Evolutionary conservation across 225 moss, liverwort and hornwort species (phyloP), one percentile per base, ranked within the genome.

Genomic region (Thuidium tamariscinum): DNA sequence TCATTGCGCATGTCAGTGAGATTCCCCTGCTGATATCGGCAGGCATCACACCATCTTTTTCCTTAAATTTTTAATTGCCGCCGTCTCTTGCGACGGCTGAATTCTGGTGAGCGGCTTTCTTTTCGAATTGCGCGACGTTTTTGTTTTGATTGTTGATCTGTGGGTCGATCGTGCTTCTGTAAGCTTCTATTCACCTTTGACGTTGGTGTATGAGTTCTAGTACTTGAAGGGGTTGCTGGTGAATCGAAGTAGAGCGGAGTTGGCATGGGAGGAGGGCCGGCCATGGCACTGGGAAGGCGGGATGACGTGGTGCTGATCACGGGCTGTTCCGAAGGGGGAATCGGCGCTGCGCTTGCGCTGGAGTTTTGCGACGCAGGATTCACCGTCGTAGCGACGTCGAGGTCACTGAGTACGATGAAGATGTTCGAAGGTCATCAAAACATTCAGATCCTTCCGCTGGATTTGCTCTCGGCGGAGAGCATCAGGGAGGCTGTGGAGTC

Each of bases 301-400:
- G 85, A 94, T 3, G 92, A 92, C 56, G 95, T 97, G 57, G 97
- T 97, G 74, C 63, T 97, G 19, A 94, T 97, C 42, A 97, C 96
- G 21, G 97, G 97, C 49, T 97, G 97, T 70, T 93, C 94, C 1
- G 94, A 94, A 52, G 93, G 94, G 16, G 96, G 97, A 19, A 95
- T 97, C 29, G 97, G 97, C 79, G 90, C 94, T 64, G 90, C 93
- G 16, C 78, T 97, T 81, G 95, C 95, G 3, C 13, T 90, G 36
- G 91, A 88, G 72, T 94, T 97, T 66, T 87, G 89, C n/a, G 89
- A 84, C 27, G 83, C 83, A 9, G 95, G 95, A 17, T 94, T 79
- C 27, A 91, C 49, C 6, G 96, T 97, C 11, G 91, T 97, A 57
- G 96, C 97, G 36, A 94, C 96, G n/a, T 92, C 95, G 23, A 92